Evolutionary conservation across 768 basidiomycete genomes (phyloP), one percentile per base, ranked within the genome.

Genomic region (Jaapia argillacea): DNA sequence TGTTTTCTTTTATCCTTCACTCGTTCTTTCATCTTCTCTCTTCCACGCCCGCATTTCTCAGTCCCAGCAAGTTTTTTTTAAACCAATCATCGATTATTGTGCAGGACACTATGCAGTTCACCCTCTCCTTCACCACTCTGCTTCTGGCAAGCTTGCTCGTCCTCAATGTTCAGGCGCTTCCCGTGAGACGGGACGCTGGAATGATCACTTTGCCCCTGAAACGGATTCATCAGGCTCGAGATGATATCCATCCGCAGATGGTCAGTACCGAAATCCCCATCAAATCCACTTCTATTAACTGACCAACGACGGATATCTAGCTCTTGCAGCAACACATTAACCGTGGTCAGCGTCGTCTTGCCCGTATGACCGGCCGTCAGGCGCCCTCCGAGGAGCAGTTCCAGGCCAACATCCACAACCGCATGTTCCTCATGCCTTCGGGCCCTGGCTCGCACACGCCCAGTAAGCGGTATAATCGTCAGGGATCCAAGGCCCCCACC

Each of bases 251-350:
- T 45, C 69, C 72, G 23, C 64, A 61, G 44, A 43, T 72, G 42
- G 74, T 74, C 44, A 31, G 72, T 58, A 7, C 21, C 24, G n/a
- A n/a, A n/a, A n/a, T n/a, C n/a, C n/a, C n/a, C n/a, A n/a, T n/a
- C n/a, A n/a, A n/a, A n/a, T n/a, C n/a, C n/a, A n/a, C n/a, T n/a
- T n/a, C n/a, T n/a, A n/a, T n/a, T n/a, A n/a, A n/a, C n/a, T n/a
- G n/a, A n/a, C n/a, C n/a, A n/a, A n/a, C n/a, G n/a, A n/a, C n/a
- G n/a, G 18, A 39, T 24, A 18, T 22, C 18, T 53, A 88, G 85
- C 58, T 71, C 36, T 60, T 79, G 25, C 83, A 86, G 58, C 85
- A 81, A 59, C 70, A 79, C 52, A 72, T 82, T 48, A 87, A 85
- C 59, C 78, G 75, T 40, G 68, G 71, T 42, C 62, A 74, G 43